Evolutionary conservation across 768 basidiomycete genomes (phyloP).

Genomic region (Naematelia encephala): DNA sequence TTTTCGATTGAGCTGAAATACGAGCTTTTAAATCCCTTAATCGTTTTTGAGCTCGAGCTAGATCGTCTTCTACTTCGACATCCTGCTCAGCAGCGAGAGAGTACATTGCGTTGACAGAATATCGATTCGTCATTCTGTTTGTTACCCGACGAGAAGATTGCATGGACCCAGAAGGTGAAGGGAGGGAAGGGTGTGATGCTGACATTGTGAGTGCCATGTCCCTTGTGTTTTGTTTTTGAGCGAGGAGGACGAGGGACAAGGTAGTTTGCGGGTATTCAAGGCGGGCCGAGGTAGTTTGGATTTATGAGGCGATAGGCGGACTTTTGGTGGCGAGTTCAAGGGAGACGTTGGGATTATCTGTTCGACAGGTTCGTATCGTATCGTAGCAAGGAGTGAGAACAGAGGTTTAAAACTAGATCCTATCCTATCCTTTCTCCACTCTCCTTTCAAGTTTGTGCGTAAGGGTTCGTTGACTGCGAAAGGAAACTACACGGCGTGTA

Average conservation of each 20-base stretch:
- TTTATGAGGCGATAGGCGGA: background rate
- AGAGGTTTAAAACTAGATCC: background rate
- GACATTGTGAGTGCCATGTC: slow-evolving; percentile 11
- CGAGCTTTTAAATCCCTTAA: slow-evolving; percentile 91
- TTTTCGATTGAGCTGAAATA: slow-evolving; percentile 98
- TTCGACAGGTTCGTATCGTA: no score
- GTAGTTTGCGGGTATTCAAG: background rate
- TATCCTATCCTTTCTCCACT: background rate
- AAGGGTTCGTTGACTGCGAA: no score
- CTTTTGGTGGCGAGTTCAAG: no score
- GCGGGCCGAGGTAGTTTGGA: background rate
- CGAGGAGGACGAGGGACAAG: background rate
- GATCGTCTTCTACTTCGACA: slow-evolving; percentile 93
- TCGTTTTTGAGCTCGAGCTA: slow-evolving; percentile 97
- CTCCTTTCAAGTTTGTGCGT: background rate
- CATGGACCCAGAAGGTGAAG: slow-evolving; percentile 9
- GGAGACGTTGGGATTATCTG: no score
- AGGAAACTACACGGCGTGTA: no score
- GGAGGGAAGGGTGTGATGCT: background rate
- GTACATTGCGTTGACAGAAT: slow-evolving; percentile 91
- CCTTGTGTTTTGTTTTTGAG: background rate
- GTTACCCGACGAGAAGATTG: slow-evolving; percentile 31
- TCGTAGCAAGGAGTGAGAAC: slow-evolving; percentile 7
- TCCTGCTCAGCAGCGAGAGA: slow-evolving; percentile 99
- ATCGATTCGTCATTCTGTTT: slow-evolving; percentile 91